A percentile compares a stretch with the other conserved stretches of the same genome.
phyloP scores from a whole-genome alignment of 257 asterid species.

The Salvia splendens region DNA sequence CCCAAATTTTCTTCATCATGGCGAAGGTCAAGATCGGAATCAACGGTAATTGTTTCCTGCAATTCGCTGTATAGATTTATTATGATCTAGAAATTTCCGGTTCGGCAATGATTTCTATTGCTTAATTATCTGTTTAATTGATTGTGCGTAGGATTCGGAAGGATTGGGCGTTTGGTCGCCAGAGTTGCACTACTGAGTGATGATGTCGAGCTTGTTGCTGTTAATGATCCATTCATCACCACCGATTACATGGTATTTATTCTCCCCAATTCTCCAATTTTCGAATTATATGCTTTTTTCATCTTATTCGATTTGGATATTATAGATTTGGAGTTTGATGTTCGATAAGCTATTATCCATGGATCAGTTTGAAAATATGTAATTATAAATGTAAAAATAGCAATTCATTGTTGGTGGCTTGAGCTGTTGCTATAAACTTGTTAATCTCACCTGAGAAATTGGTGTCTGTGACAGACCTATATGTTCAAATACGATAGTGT shows the following conservation, averaged over 20 bases:
- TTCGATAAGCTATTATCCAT: no score
- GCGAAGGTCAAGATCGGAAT: constrained; percentile 83
- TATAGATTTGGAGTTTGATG: no score
- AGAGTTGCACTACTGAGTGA: constrained; percentile 78
- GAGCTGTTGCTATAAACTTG: no score
- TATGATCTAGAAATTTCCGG: no score
- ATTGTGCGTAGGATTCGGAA: constrained; percentile 64
- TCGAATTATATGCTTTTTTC: no score
- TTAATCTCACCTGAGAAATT: no score
- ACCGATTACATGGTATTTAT: constrained; percentile 74
- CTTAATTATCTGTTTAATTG: background rate
- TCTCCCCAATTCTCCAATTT: background rate
- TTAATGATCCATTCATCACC: constrained; percentile 81
- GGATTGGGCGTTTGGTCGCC: constrained; percentile 89
- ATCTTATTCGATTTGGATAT: no score
- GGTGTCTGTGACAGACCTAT: constrained; percentile 54
- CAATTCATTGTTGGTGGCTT: no score
- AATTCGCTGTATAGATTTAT: no score
- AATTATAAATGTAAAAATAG: no score
- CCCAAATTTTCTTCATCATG: constrained; percentile 30
- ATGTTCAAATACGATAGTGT: constrained; percentile 91
- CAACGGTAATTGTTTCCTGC: constrained; percentile 49
- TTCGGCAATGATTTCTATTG: background rate
- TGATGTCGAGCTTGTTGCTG: constrained; percentile 84
- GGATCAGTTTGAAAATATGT: no score